phyloP scores from a whole-genome alignment of 352 stramenopile genomes.

The Phytopythium kandeliae region DNA sequence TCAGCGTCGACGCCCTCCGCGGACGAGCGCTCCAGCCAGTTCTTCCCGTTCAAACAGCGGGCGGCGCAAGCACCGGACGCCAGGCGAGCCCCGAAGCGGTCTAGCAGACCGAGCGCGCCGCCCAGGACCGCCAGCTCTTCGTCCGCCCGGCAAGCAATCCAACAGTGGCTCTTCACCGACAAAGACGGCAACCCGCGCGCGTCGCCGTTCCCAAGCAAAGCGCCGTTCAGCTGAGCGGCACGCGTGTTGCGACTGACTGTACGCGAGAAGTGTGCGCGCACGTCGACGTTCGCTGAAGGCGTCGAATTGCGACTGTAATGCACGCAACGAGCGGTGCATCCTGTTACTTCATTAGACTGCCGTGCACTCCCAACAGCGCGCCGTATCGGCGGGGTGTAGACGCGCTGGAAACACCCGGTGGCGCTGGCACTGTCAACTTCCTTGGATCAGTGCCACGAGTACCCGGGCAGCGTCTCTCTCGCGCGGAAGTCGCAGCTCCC shows the following conservation, averaged over 20 bases:
- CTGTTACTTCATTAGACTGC: too few species aligned
- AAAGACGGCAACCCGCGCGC: slow-evolving; percentile 29
- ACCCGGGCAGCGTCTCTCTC: slow-evolving; percentile 30
- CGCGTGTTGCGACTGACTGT: background rate
- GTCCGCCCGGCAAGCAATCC: slow-evolving; percentile 29
- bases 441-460: slow-evolving; percentile 11
- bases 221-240: slow-evolving; percentile 11
- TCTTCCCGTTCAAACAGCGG: slow-evolving; percentile 34
- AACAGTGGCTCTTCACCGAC: slow-evolving; percentile 56
- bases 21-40: slow-evolving; percentile 13
- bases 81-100: slow-evolving; percentile 7
- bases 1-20: slow-evolving; percentile 8
- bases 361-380: too few species aligned
- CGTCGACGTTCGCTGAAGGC: too few species aligned
- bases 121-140: slow-evolving; percentile 17
- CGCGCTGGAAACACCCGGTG: too few species aligned
- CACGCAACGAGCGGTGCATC: too few species aligned
- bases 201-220: slow-evolving; percentile 20
- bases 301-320: too few species aligned
- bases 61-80: slow-evolving; percentile 9
- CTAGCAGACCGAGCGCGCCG: slow-evolving; percentile 1
- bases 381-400: too few species aligned
- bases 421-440: too few species aligned
- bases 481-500: slow-evolving; percentile 28
- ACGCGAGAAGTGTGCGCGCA: background rate